Conservation (phyloP, 2,329 filamentous ascomycete genomes). For the Canariomyces notabilis region DNA sequence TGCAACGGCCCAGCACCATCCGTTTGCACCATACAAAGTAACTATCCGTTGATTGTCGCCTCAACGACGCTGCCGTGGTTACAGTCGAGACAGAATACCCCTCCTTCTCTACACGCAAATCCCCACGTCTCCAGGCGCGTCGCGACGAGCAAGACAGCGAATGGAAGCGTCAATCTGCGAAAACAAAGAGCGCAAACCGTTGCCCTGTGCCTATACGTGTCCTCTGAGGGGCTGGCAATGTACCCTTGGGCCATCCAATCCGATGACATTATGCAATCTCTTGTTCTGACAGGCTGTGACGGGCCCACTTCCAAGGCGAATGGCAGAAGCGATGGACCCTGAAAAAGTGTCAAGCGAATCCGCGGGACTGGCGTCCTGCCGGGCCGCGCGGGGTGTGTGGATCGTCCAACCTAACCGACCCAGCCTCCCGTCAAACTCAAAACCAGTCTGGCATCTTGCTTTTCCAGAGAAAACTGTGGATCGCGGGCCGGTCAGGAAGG, state of each 20-base stretch:
- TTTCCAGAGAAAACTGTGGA: background rate
- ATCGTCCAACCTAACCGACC: slow-evolving; percentile 6
- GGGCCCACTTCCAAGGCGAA: slow-evolving; percentile 24
- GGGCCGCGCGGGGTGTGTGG: slow-evolving; percentile 7
- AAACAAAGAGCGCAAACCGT: slow-evolving; percentile 6
- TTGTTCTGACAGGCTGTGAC: slow-evolving; percentile 28
- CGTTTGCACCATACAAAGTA: too few relatives aligned
- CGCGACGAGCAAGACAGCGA: slow-evolving; percentile 9
- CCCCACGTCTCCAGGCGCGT: background rate
- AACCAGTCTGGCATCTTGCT: background rate
- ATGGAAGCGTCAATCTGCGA: slow-evolving; percentile 3
- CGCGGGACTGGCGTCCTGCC: slow-evolving; percentile 12
- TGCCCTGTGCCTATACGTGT: too few relatives aligned
- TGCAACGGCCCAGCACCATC: too few relatives aligned
- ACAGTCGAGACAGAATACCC: background rate
- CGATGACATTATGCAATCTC: slow-evolving; percentile 28
- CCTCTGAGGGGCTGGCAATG: slow-evolving; percentile 12
- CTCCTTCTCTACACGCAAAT: background rate
- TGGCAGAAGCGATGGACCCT: slow-evolving; percentile 22
- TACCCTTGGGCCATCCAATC: slow-evolving; percentile 26
- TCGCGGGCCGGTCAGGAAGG: too few relatives aligned
- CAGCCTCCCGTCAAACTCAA: background rate
- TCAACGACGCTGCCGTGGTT: background rate
- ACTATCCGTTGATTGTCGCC: too few relatives aligned
- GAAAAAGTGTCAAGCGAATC: slow-evolving; percentile 17